These are phyloP conservation scores for Chaetomium tenue DNA, from an alignment of 495 filamentous ascomycete genomes.

Conservation along the genomic window DNA sequence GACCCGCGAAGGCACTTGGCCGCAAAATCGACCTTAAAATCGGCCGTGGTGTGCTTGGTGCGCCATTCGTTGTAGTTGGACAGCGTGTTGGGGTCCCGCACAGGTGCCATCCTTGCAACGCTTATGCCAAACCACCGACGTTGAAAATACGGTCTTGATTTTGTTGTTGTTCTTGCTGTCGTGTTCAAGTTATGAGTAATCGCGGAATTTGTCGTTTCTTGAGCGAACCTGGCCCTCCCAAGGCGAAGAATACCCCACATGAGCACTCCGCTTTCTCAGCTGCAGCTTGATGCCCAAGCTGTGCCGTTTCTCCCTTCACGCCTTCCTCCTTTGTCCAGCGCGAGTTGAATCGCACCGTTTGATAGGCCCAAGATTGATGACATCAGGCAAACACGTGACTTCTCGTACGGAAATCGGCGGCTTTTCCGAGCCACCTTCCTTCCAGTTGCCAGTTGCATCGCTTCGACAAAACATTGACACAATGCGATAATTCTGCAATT, in stretches of 20 bases:
- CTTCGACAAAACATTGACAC: neutral
- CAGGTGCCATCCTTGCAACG: slow-evolving; percentile 51
- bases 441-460: neutral
- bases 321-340: slow-evolving; percentile 34
- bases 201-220: slow-evolving; percentile 25
- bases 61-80: slow-evolving; percentile 85
- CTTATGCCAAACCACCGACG: slow-evolving; percentile 35
- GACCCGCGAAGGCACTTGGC: slow-evolving; percentile 69
- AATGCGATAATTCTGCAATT: neutral
- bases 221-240: slow-evolving; percentile 31
- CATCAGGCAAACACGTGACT: slow-evolving; percentile 16
- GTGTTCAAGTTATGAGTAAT: slow-evolving; percentile 13
- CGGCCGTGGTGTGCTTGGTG: slow-evolving; percentile 75
- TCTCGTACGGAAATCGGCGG: neutral
- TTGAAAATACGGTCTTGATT: slow-evolving; percentile 17
- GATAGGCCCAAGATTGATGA: slow-evolving; percentile 23
- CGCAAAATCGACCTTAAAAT: slow-evolving; percentile 78
- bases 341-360: slow-evolving; percentile 14
- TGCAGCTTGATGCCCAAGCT: slow-evolving; percentile 18
- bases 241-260: slow-evolving; percentile 36
- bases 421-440: slow-evolving; percentile 6
- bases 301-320: slow-evolving; percentile 22
- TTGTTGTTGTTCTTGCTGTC: slow-evolving; percentile 18
- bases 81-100: slow-evolving; percentile 83
- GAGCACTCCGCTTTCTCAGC: slow-evolving; percentile 11